Conservation (phyloP, 129 eudicot genomes). For the Daucus carota region DH1_v3.0 NC_030384.2:47826001-47826500, state of each 20-base stretch:
- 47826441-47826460: conserved; percentile 9
- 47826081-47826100: conserved; percentile 40
- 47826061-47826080: conserved; percentile 32
- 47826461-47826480: conserved; percentile 5
- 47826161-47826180: conserved; percentile 11
- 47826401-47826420: conserved; percentile 9
- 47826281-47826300: conserved; percentile 17
- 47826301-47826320: conserved; percentile 3
- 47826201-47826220: conserved; percentile 15
- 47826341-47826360: conserved; percentile 15
- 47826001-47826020: conserved; percentile 28
- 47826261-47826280: conserved; percentile 16
- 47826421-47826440: conserved; percentile 12
- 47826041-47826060: conserved; percentile 40
- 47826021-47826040: conserved; percentile 38
- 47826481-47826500: conserved; percentile 9
- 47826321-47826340: conserved; percentile 9
- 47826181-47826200: conserved; percentile 13
- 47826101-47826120: conserved; percentile 25
- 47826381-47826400: conserved; percentile 5
- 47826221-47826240: neutral
- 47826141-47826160: conserved; percentile 18
- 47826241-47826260: conserved; percentile 26
- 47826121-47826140: conserved; percentile 19
- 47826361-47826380: conserved; percentile 8